Evolutionary conservation across 306 rosid genomes (phyloP).

Genomic region (Prunus armeniaca): DNA sequence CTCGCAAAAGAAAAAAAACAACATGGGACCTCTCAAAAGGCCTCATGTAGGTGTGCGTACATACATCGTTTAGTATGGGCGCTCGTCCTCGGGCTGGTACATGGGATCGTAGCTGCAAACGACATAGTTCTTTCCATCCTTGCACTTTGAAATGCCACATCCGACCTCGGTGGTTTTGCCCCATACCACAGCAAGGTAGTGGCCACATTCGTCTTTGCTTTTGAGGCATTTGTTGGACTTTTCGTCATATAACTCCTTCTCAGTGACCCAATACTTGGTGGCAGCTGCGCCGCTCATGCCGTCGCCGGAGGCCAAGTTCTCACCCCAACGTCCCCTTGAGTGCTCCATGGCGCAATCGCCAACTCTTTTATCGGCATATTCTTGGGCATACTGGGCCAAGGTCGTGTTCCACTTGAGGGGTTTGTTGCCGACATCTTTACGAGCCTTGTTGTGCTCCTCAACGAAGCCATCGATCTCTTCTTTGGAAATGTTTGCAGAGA

Average conservation of each 20-base stretch:
- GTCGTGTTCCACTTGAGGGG: constrained; percentile 8
- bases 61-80: constrained; percentile 26
- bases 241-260: constrained; percentile 12
- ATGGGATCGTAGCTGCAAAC: constrained; percentile 25
- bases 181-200: constrained; percentile 33
- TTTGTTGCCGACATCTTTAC: background rate
- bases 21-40: no score
- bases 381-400: constrained; percentile 38
- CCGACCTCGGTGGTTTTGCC: constrained; percentile 16
- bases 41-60: no score
- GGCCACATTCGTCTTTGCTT: background rate
- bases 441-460: constrained; percentile 29
- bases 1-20: no score
- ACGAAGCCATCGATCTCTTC: constrained; percentile 13
- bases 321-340: constrained; percentile 48
- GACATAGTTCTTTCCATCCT: background rate
- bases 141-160: constrained; percentile 24
- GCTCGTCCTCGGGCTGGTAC: background rate
- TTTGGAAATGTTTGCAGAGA: background rate
- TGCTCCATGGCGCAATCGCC: constrained; percentile 44
- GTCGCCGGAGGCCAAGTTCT: constrained; percentile 43
- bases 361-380: constrained; percentile 32
- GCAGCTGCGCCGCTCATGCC: constrained; percentile 36
- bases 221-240: background rate
- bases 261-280: constrained; percentile 37